Evolutionary conservation across 805 yeast species (phyloP), one percentile per base, ranked within the genome.

Genomic region (Candida saitoana): DNA sequence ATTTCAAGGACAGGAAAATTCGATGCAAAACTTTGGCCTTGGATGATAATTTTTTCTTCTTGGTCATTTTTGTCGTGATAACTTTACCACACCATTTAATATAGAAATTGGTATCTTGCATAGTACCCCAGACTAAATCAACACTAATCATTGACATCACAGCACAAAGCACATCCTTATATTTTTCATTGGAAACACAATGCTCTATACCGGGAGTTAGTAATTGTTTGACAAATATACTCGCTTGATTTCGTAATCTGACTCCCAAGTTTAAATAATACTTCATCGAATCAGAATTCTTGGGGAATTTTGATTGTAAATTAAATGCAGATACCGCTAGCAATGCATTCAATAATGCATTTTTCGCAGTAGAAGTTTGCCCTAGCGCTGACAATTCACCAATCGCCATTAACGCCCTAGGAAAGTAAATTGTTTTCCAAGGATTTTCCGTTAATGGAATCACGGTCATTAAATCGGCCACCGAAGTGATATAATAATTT

Each of bases 101-200:
- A 62, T 87, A 87, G 44, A 80, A 74, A 48, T 79, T 80, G 54
- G 95, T 87, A 50, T 85, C 93, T 42, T 84, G 82, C 90, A 86
- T 85, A 1, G 91, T 80, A 2, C 96, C 96, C 87, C 95, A 84
- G 12, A 87, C 90, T 39, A 87, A 82, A 63, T 88, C 96, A 39
- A 88, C 85, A 5, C 90, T 81, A 37, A 83, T 87, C 95, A 87
- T 86, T 2, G 93, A 82, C 58, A 88, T 71, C 17, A 86, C 81
- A 1, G 95, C 93, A 39, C 87, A 84, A 19, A 88, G 59, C 3
- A 87, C 85, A 56, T 87, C 96, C 56, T 88, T 87, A 59, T 88
- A 87, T 57, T 84, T 84, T 54, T 84, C 74, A 31, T 63, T 60
- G 15, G 87, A 41, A 46, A 65, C 50, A 67, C 71, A 44, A 68